phyloP scores from a whole-genome alignment of 768 basidiomycete genomes.

The Boletus vermiculosoides region DNA sequence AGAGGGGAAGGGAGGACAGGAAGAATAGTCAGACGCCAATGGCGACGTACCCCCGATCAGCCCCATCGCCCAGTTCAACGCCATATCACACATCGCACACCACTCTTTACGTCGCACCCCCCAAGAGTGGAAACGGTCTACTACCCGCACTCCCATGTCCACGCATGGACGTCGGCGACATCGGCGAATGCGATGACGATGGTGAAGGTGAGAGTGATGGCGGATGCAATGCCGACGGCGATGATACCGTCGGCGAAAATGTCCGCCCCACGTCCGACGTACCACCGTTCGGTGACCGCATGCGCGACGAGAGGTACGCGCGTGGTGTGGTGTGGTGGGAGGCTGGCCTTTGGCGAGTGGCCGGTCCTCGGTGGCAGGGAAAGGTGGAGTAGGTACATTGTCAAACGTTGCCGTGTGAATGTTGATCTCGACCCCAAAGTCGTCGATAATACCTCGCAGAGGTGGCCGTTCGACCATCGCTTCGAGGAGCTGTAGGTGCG shows the following conservation, averaged over 20 bases:
- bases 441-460: constrained; percentile 67
- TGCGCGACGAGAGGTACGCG: constrained; percentile 57
- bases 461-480: constrained; percentile 86
- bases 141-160: neutral
- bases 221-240: neutral
- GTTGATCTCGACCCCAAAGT: constrained; percentile 45
- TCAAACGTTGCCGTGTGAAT: constrained; percentile 11
- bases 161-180: constrained; percentile 16
- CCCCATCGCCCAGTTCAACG: neutral
- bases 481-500: constrained; percentile 63
- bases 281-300: constrained; percentile 35
- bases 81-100: neutral
- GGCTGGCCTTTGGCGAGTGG: constrained; percentile 31
- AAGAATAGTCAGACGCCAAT: no score
- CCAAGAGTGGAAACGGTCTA: constrained; percentile 13
- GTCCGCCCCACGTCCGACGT: neutral
- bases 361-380: constrained; percentile 25
- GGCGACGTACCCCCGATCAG: no score
- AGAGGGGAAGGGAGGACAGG: no score
- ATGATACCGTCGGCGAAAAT: constrained; percentile 27
- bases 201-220: constrained; percentile 3
- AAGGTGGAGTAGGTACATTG: constrained; percentile 8
- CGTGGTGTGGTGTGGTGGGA: constrained; percentile 36
- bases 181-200: neutral
- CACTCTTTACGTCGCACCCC: neutral